Percentiles rank a stretch among this genome's conserved stretches.
Evolutionary conservation across 768 basidiomycete species (phyloP).

Genomic region (Suillus hirtellus): DNA sequence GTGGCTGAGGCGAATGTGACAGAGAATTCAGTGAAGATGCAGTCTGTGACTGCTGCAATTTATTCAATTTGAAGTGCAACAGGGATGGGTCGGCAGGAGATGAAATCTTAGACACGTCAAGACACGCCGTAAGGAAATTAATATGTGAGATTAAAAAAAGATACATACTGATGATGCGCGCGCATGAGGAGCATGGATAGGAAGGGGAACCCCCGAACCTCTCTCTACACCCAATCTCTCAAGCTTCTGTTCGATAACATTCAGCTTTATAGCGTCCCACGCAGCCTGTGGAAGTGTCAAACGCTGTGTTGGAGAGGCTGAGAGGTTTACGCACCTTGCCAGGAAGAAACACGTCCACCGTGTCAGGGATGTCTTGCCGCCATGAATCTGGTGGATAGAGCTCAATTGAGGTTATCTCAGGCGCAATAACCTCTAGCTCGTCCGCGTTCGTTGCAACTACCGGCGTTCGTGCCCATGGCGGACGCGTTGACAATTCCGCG

Average conservation of each 20-base stretch:
- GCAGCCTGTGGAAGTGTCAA: conserved; percentile 47
- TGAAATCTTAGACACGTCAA: conserved; percentile 59
- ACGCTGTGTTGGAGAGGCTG: conserved; percentile 9
- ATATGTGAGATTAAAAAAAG: conserved; percentile 22
- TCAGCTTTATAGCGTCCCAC: conserved; percentile 73
- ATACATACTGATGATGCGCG: conserved; percentile 79
- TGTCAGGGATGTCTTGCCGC: conserved; percentile 57
- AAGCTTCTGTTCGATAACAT: conserved; percentile 77
- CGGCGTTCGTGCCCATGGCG: conserved; percentile 65
- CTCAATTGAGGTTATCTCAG: conserved; percentile 48
- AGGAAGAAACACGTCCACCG: conserved; percentile 81
- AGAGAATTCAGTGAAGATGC: conserved; percentile 53
- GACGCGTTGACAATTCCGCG: conserved; percentile 42
- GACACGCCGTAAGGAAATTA: conserved; percentile 15
- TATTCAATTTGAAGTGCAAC: conserved; percentile 80
- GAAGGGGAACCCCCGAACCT: conserved; percentile 49
- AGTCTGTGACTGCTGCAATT: conserved; percentile 72
- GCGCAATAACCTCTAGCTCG: conserved; percentile 25
- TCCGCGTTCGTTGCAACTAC: conserved; percentile 40
- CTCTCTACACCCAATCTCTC: conserved; percentile 79
- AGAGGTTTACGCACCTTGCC: conserved; percentile 56
- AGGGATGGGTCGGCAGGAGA: conserved; percentile 88
- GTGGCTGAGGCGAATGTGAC: conserved; percentile 65
- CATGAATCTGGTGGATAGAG: conserved; percentile 65
- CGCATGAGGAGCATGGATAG: conserved; percentile 74